Evolutionary conservation across 192 early-diverging fungal species (phyloP), one percentile per base, ranked within the genome.

Genomic region (Haplosporangium gracile): DNA sequence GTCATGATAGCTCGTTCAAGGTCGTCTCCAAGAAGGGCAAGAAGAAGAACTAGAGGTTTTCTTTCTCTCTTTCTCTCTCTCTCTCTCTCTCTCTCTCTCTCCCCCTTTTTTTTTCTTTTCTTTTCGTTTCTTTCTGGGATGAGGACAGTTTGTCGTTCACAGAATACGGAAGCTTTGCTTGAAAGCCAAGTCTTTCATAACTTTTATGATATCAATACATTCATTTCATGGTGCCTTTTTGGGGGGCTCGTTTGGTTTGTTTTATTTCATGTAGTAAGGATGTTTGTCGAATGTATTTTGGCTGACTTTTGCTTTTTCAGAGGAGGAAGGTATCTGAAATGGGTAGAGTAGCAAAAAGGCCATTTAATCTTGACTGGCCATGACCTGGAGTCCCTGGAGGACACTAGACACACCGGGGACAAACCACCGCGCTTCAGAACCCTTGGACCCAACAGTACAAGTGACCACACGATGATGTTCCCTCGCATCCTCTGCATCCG

Each of bases 341-440:
- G 60, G 26, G 4, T 13, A 11, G 2, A 1, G 0, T 65, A 26
- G 29, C 11, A 26, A 65, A 32, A 29, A 11, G 10, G 4, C 2
- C 24, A 10, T 10, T 40, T 76, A 45, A 1, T 68, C 60, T 68
- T 76, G 60, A 18, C 5, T 70, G 0, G 73, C 78, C 83, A 85
- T 76, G 70, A 29, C 60, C 70, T 77, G 74, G 5, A 85, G 78
- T 4, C 78, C 78, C 43, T 80, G 74, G 3, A 85, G 39, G 29
- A 85, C 83, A 32, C 70, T 83, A 7, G 78, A 83, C 24, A 91
- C 89, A n/a, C 90, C 89, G 24, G 84, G 81, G 32, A 92, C 85
- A 76, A 90, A 92, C 76, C 88, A 93, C 16, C 89, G 88, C 7
- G 92, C 92, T 63, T 92, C 89, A 39, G 90, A 90, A 75, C 89